Evolutionary conservation across 345 rosid species (phyloP).

Genomic region (Toxicodendron radicans): DNA sequence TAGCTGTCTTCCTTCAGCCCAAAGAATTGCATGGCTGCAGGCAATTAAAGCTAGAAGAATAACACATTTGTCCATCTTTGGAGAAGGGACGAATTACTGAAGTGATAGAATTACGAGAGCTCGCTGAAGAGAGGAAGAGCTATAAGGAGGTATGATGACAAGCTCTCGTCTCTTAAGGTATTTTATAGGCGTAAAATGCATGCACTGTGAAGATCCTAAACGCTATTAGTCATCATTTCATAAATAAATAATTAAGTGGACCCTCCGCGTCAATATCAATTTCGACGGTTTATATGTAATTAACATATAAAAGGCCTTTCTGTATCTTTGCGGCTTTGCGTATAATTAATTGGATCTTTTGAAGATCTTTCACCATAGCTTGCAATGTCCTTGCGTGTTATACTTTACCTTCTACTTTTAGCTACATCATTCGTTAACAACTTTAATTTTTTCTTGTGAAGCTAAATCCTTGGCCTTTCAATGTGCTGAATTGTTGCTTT

Average conservation of each 20-base stretch:
- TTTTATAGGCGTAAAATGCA: slow-evolving; percentile 22
- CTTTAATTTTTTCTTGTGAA: not conserved
- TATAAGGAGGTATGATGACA: slow-evolving; percentile 6
- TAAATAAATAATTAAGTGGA: slow-evolving; percentile 15
- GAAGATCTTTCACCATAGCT: slow-evolving; percentile 1
- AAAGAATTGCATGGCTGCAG: slow-evolving; percentile 24
- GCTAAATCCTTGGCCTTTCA: slow-evolving; percentile 27
- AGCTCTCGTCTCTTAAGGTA: not conserved
- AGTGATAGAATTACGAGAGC: not conserved
- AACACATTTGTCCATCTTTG: slow-evolving; percentile 25
- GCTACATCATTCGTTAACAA: not conserved
- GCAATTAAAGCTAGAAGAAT: slow-evolving; percentile 29
- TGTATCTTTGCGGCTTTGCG: not conserved
- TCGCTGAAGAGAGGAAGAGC: not conserved
- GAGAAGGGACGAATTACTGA: slow-evolving; percentile 4
- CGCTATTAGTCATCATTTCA: slow-evolving; percentile 12
- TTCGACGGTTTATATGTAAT: slow-evolving; percentile 10
- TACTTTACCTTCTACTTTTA: not conserved
- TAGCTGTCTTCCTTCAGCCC: slow-evolving; percentile 33
- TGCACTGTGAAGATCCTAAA: slow-evolving; percentile 3
- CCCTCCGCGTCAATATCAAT: not conserved
- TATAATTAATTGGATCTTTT: not conserved
- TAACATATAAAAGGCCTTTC: not conserved
- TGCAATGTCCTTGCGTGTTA: not conserved
- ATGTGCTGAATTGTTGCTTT: slow-evolving; percentile 27